These are phyloP conservation scores for Fusarium stilboides DNA, from an alignment of 2,329 filamentous ascomycete species.

Conservation along the genomic window DNA sequence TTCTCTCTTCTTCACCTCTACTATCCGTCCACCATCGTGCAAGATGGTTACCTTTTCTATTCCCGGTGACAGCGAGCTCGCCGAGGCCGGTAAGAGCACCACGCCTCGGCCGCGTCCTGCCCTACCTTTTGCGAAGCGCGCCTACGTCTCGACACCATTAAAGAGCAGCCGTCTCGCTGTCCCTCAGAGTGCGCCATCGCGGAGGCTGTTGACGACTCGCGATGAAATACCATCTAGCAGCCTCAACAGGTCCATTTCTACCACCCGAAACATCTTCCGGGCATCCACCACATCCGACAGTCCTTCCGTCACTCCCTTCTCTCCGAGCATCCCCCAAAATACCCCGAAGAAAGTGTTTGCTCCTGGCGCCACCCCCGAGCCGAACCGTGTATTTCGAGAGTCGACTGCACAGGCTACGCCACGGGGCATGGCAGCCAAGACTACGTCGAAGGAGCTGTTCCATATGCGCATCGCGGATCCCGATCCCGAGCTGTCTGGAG, in stretches of 20 bases:
- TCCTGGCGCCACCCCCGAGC: slow-evolving; percentile 61
- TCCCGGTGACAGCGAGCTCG: slow-evolving; percentile 55
- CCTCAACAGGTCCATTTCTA: slow-evolving; percentile 55
- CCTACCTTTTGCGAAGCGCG: slow-evolving; percentile 62
- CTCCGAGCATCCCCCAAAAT: slow-evolving; percentile 62
- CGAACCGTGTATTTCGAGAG: slow-evolving; percentile 60
- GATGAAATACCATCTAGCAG: slow-evolving; percentile 56
- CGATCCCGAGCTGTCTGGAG: slow-evolving; percentile 69
- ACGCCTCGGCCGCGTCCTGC: slow-evolving; percentile 59
- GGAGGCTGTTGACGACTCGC: slow-evolving; percentile 55
- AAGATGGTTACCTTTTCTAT: slow-evolving; percentile 59
- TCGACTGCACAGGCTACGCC: slow-evolving; percentile 64
- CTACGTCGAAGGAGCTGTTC: slow-evolving; percentile 68
- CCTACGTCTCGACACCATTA: slow-evolving; percentile 58
- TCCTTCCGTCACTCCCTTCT: slow-evolving; percentile 57
- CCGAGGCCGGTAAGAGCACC: slow-evolving; percentile 54
- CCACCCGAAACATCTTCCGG: slow-evolving; percentile 61
- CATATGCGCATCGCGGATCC: slow-evolving; percentile 72
- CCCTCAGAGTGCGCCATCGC: slow-evolving; percentile 56
- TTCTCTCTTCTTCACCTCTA: slow-evolving; percentile 4
- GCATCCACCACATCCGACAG: slow-evolving; percentile 57
- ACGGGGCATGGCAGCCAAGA: slow-evolving; percentile 65
- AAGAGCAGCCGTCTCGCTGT: slow-evolving; percentile 56
- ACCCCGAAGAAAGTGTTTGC: slow-evolving; percentile 66
- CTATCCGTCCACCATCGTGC: slow-evolving; percentile 18